phyloP scores from a whole-genome alignment of 208 protist species.

The Leishmania mexicana region DNA sequence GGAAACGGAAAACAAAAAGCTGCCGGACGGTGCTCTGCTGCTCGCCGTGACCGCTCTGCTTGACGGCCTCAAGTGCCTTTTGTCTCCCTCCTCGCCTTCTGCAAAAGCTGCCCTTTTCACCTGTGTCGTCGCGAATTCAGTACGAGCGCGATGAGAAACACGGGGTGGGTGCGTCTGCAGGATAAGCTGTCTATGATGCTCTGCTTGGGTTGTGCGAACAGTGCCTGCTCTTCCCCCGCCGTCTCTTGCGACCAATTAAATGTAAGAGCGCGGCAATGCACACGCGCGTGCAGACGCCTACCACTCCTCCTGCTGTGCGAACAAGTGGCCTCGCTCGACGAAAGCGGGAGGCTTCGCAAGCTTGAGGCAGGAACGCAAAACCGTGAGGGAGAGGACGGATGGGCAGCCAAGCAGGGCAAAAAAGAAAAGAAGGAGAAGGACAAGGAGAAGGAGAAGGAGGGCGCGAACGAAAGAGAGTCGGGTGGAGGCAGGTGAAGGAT shows the following conservation, averaged over 20 bases:
- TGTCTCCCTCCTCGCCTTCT: not conserved
- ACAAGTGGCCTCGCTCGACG: not conserved
- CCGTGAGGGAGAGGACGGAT: not conserved
- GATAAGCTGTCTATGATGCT: too few relatives aligned
- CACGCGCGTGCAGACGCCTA: not conserved
- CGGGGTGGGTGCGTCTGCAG: too few relatives aligned
- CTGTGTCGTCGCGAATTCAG: not conserved
- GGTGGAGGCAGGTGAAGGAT: not conserved
- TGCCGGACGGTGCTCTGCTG: not conserved
- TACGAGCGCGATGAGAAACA: not conserved
- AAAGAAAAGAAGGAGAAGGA: not conserved
- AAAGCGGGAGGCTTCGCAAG: not conserved
- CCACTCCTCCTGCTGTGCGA: not conserved
- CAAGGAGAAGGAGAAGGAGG: not conserved
- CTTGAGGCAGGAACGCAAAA: not conserved
- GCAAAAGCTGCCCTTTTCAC: not conserved
- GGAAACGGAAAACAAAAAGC: not conserved
- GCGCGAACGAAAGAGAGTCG: not conserved
- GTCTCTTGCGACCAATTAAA: not conserved
- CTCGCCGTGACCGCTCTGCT: not conserved
- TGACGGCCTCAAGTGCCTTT: not conserved
- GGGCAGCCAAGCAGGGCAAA: not conserved
- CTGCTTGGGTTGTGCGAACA: not conserved
- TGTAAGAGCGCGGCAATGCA: not conserved
- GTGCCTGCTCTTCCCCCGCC: not conserved